Percentiles rank a stretch among this genome's conserved stretches.
phyloP scores from a whole-genome alignment of 1,284 basidiomycete genomes.

The Austroboletus novae-zelandiae region DNA sequence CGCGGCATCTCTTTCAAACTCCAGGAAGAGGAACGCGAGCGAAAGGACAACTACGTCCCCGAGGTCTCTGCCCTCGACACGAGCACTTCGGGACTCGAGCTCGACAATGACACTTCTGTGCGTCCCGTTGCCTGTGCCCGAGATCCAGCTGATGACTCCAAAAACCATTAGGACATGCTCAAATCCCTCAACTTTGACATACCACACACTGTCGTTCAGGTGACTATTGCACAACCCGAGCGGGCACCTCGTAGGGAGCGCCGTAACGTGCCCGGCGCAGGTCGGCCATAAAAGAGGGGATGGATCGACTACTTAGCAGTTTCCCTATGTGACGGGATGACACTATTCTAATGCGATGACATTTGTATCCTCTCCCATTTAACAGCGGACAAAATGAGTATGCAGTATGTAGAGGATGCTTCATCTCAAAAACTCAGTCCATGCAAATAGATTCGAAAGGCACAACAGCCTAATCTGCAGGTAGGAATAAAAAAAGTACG shows the following conservation, averaged over 20 bases:
- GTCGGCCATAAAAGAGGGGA: conserved; percentile 32
- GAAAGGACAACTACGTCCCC: conserved; percentile 98
- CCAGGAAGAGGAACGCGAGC: conserved; percentile 99
- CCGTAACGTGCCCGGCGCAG: conserved; percentile 85
- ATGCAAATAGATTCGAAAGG: neutral
- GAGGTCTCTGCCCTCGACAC: conserved; percentile 94
- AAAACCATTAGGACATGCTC: conserved; percentile 68
- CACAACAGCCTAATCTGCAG: neutral
- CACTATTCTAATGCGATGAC: neutral
- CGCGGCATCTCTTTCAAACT: conserved; percentile 99
- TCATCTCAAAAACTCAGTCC: too few relatives aligned
- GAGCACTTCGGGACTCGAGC: conserved; percentile 69
- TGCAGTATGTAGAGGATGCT: too few relatives aligned
- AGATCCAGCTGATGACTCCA: neutral
- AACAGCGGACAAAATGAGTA: too few relatives aligned
- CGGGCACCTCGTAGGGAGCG: conserved; percentile 73
- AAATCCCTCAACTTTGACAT: conserved; percentile 92
- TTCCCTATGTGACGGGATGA: conserved; percentile 4
- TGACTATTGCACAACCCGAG: conserved; percentile 69
- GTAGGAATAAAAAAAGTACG: neutral
- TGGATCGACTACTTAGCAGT: neutral
- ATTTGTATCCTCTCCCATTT: neutral
- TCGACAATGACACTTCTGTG: conserved; percentile 92
- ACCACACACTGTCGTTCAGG: conserved; percentile 66
- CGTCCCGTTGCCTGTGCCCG: conserved; percentile 24